Evolutionary conservation across 495 filamentous ascomycete genomes (phyloP), one percentile per base, ranked within the genome.

Genomic region (Hypoxylon rickii): DNA sequence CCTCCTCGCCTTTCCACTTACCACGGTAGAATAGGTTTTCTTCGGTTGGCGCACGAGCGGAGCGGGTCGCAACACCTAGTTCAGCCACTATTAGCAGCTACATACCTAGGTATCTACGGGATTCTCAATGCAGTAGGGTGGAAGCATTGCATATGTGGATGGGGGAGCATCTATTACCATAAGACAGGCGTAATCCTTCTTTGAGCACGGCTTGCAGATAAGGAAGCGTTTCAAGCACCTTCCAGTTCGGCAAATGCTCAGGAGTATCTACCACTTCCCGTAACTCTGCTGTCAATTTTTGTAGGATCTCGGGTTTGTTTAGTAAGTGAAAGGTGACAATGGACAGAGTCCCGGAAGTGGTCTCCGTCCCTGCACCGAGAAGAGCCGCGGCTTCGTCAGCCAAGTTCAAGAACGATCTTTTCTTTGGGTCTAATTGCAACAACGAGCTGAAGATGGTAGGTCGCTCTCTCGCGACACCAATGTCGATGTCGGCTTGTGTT

Each of bases 331-430:
- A 79, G 12, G 68, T 71, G 26, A 70, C 65, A 42, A 72, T 55
- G 1, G 61, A 55, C 6, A 74, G 31, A 4, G 74, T 70, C 44
- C 68, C 72, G 3, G 69, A 72, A 0, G 75, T 79, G 3, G 76
- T 81, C 29, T 74, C 72, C 20, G 69, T 70, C 2, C 81, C 81
- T 3, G 80, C 80, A 1, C 65, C 69, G 10, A 81, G 65, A 7
- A 83, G 47, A 0, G 65, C 55, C 24, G 70, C 64, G 2, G 73
- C 77, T 51, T 83, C 79, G 11, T 73, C 67, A 3, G 61, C 55
- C 12, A 82, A 64, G 7, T 48, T 42, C 2, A 63, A 36, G 0
- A 44, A 20, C 32, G 75, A 69, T 44, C 77, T 74, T 10, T 65
- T 48, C 3, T 48, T 16, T 0, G 73, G 70, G 12, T 68, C 55